These are phyloP conservation scores for Lyophyllum decastes DNA, from an alignment of 768 basidiomycete genomes.

Conservation along the genomic window DNA sequence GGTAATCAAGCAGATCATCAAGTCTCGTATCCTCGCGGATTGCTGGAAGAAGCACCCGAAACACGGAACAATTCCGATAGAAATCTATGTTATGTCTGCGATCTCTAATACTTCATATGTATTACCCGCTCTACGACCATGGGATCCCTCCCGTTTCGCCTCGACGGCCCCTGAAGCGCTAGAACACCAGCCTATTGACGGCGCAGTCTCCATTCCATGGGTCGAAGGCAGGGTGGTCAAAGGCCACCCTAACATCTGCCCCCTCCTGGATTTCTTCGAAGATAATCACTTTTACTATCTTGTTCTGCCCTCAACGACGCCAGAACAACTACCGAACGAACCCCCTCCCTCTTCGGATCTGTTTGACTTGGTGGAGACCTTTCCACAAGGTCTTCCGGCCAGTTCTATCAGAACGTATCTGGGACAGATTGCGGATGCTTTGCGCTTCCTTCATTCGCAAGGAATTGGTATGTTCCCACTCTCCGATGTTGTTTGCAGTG, in stretches of 20 bases:
- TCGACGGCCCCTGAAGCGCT: slow-evolving; percentile 16
- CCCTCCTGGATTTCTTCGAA: slow-evolving; percentile 95
- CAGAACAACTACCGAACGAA: slow-evolving; percentile 53
- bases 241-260: slow-evolving; percentile 95
- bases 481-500: background rate
- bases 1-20: slow-evolving; percentile 98
- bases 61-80: slow-evolving; percentile 96
- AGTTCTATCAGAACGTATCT: slow-evolving; percentile 78
- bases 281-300: slow-evolving; percentile 96
- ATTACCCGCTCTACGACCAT: slow-evolving; percentile 77
- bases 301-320: slow-evolving; percentile 77
- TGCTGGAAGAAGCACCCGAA: slow-evolving; percentile 99
- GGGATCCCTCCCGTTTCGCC: slow-evolving; percentile 70
- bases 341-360: slow-evolving; percentile 74
- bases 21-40: slow-evolving; percentile 96
- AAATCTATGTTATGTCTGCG: slow-evolving; percentile 92
- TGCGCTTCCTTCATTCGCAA: slow-evolving; percentile 84
- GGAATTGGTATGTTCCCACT: slow-evolving; percentile 71
- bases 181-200: slow-evolving; percentile 13
- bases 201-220: slow-evolving; percentile 48
- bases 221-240: slow-evolving; percentile 69
- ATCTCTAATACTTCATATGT: slow-evolving; percentile 81
- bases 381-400: slow-evolving; percentile 82
- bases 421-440: slow-evolving; percentile 91
- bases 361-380: slow-evolving; percentile 92